phyloP scores from a whole-genome alignment of 106 monocot species.

The Posidonia australis region DNA sequence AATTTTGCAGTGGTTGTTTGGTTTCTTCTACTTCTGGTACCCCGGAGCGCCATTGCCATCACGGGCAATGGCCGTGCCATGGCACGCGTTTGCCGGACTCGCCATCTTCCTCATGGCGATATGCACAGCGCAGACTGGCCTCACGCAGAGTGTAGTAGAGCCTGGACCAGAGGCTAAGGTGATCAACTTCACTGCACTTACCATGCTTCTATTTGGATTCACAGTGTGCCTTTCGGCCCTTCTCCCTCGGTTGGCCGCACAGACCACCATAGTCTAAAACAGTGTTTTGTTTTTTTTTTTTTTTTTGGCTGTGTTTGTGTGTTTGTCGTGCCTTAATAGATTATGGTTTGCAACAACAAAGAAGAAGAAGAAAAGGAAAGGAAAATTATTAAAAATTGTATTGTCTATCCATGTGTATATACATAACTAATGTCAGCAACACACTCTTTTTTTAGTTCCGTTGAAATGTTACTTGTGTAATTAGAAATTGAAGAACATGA shows the following conservation, averaged over 20 bases:
- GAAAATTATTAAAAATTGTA: too few species aligned
- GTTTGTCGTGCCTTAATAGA: too few species aligned
- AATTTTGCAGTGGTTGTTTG: slow-evolving; percentile 61
- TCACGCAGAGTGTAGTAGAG: slow-evolving; percentile 34
- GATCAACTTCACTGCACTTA: slow-evolving; percentile 65
- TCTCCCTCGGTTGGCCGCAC: slow-evolving; percentile 19
- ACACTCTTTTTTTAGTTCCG: too few species aligned
- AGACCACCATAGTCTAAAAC: background rate
- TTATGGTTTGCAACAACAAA: too few species aligned
- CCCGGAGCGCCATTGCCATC: slow-evolving; percentile 27
- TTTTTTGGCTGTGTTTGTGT: too few species aligned
- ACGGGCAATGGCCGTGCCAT: slow-evolving; percentile 33
- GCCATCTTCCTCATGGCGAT: slow-evolving; percentile 62
- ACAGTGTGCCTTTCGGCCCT: slow-evolving; percentile 38
- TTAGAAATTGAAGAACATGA: too few species aligned
- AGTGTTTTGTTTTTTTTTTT: too few species aligned
- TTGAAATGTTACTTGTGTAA: too few species aligned
- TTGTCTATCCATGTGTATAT: too few species aligned
- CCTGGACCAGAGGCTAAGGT: slow-evolving; percentile 41
- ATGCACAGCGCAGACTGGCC: slow-evolving; percentile 70
- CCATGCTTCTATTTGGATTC: slow-evolving; percentile 66
- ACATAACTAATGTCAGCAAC: too few species aligned
- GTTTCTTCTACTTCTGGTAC: slow-evolving; percentile 61
- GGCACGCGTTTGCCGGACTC: slow-evolving; percentile 47
- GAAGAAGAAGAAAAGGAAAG: too few species aligned